These are phyloP conservation scores for Tephrocybe sp. DNA, from an alignment of 768 basidiomycete genomes.

Conservation along the genomic window DNA sequence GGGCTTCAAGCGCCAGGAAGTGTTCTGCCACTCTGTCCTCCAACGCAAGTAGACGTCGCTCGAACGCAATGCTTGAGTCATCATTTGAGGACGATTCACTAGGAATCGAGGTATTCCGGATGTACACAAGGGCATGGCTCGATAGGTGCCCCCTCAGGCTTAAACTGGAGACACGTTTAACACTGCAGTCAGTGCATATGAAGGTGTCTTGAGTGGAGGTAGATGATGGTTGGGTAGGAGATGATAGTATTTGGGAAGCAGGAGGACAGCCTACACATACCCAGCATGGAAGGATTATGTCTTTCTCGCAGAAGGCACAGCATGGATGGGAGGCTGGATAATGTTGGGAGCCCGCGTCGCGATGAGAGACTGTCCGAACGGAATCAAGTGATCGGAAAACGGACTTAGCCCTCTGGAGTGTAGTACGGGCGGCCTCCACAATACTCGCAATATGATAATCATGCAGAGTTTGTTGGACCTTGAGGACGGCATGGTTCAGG, in stretches of 20 bases:
- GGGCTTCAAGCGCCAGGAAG: conserved; percentile 23
- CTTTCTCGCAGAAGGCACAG: conserved; percentile 19
- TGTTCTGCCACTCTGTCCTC: conserved; percentile 28
- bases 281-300: conserved; percentile 20
- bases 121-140: conserved; percentile 28
- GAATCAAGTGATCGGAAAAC: conserved; percentile 26
- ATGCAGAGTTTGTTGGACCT: conserved; percentile 30
- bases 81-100: conserved; percentile 22
- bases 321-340: not conserved
- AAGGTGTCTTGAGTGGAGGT: conserved; percentile 23
- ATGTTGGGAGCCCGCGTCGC: not conserved
- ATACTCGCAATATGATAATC: conserved; percentile 29
- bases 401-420: conserved; percentile 25
- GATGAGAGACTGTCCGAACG: conserved; percentile 4
- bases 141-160: conserved; percentile 6
- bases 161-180: conserved; percentile 11
- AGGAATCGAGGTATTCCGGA: conserved; percentile 22
- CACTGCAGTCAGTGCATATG: conserved; percentile 32
- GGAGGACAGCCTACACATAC: conserved; percentile 18
- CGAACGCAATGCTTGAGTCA: conserved; percentile 26
- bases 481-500: conserved; percentile 29
- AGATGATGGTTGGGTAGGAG: not conserved
- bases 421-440: conserved; percentile 25
- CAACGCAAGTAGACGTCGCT: conserved; percentile 27
- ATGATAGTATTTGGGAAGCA: not conserved